phyloP scores from a whole-genome alignment of 306 rosid species.

The Biancaea sappan region DNA sequence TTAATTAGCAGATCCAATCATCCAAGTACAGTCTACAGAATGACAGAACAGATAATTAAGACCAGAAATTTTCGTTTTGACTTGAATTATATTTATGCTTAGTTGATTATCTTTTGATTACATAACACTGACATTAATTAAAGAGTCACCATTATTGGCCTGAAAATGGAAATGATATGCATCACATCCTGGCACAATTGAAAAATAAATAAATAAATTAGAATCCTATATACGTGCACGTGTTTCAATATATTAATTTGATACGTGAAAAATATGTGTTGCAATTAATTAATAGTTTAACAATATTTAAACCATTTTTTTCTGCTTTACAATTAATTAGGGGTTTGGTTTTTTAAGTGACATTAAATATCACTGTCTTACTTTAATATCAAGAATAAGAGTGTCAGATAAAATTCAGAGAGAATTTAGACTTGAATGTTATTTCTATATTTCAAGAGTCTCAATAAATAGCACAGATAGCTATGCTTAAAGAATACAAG shows the following conservation, averaged over 20 bases:
- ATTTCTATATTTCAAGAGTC: no score
- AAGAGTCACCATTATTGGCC: slow-evolving; percentile 3
- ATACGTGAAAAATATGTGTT: neutral
- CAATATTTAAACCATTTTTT: neutral
- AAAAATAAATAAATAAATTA: no score
- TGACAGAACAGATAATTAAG: neutral
- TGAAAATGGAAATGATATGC: neutral
- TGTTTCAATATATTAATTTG: neutral
- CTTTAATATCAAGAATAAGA: no score
- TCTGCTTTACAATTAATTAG: no score
- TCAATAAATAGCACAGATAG: no score
- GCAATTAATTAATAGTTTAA: neutral
- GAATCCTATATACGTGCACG: neutral
- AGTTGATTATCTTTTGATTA: neutral
- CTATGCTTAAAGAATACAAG: no score
- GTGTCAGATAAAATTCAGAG: no score
- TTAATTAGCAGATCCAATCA: neutral
- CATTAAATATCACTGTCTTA: no score
- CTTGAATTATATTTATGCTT: neutral
- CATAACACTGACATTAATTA: neutral
- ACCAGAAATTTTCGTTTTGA: neutral
- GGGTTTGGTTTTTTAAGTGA: no score
- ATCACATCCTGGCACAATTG: neutral
- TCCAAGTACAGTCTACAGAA: no score
- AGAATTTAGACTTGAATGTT: no score